Base-by-base conservation (phyloP, 2,329 filamentous ascomycete genomes). In the Alternaria brassicicola region DNA sequence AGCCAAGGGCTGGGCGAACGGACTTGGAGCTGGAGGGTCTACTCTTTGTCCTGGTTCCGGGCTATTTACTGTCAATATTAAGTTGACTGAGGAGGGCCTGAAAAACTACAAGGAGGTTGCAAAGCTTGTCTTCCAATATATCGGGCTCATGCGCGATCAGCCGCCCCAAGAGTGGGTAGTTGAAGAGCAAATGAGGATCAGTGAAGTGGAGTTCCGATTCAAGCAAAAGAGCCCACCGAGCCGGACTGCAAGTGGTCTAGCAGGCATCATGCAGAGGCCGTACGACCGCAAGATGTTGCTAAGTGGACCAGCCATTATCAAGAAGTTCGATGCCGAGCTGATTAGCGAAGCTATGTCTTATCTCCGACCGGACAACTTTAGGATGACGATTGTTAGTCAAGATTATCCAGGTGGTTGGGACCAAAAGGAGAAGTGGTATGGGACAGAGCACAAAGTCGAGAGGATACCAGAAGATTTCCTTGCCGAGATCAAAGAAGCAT, bases 341-440 rank as follows among this genome's bases (percentile, higher is more conserved):
- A 96, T 99, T 74, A 84, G 86, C 64, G 83, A 89, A 63, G 91
- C 88, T 0, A 81, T 98, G 68, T 83, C 85, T 4, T 90, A 86
- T 70, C 79, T 99, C 46, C 85, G 89, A 19, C 91, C 93, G 0
- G 93, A 98, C 74, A 98, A 97, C 73, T 93, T 98, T 80, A 87
- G 92, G 28, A 85, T 97, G 76, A 89, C 87, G 2, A 83, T 98
- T 48, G 87, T 96, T 26, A 94, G 92, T 23, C 91, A 93, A 71
- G 89, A 91, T 8, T 90, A 89, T 66, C 93, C 93, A 0, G 93
- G 92, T 0, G 85, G 87, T 50, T 97, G 92, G 91, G 85, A 96
- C 64, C 81, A 89, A 75, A 96, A 90, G 73, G 95, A 99, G 80
- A 92, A 93, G 74, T 99, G 95, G 95, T 99, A 99, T 69, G 94